Base-by-base conservation (phyloP, 1,284 basidiomycete species). In the Serendipita sp. region DNA sequence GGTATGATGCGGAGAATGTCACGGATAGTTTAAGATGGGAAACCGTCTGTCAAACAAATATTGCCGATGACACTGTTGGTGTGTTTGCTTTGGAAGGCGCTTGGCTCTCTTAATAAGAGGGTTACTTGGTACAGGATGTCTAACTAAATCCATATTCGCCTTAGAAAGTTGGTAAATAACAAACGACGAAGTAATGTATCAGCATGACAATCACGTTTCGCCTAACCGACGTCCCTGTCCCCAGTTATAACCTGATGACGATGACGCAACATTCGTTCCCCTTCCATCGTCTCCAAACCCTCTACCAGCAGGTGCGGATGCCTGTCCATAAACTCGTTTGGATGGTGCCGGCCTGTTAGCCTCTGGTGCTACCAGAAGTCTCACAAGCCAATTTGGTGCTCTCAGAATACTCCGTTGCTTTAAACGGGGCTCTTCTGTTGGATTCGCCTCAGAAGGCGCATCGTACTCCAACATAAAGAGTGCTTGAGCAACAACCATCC, bases 381-480 rank as follows among this genome's bases (percentile, higher is more conserved):
- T 32, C 30, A 2, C 15, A n/a, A 63, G 53, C 55, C 61, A 67
- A 60, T 65, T 64, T 58, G 5, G 47, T 10, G 3, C 61, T 61
- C 41, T 66, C 49, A 17, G 74, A 44, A 10, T 64, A 63, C 29
- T 50, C 64, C 41, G 60, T 65, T 34, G 66, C 55, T 67, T 66
- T 69, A 29, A 41, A 63, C 30, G 65, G 63, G 30, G 65, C 64
- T 43, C 69, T 69, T 62, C 77, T 67, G 13, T 71, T 70, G 30
- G 62, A 53, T 3, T 53, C 50, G 42, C 66, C 63, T 41, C 65
- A 58, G 44, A 62, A 29, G 32, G 45, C 12, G 47, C 67, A 38
- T 64, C 63, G 55, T 65, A 83, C 12, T 85, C 75, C 43, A 78
- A 72, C 82, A 84, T 86, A 82, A 84, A 88, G 87, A 88, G 92